These are phyloP conservation scores for Coemansia sp. DNA, from an alignment of 371 early-diverging fungal species.

Conservation along the genomic window DNA sequence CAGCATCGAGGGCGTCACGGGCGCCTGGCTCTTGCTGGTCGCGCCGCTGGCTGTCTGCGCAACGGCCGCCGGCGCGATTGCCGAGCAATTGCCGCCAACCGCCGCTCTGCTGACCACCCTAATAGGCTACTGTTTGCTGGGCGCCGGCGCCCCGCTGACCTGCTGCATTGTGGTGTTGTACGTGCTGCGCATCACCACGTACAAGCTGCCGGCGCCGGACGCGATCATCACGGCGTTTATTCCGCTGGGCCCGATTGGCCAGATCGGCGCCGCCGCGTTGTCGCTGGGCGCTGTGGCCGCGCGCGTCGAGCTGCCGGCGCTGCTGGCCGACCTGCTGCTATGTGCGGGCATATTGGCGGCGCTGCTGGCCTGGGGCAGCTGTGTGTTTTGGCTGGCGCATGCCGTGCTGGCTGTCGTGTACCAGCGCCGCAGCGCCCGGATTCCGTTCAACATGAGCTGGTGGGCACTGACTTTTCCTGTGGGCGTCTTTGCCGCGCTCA, in stretches of 20 bases:
- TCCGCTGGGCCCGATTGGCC: conserved; percentile 54
- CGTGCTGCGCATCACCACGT: conserved; percentile 43
- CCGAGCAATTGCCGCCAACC: conserved; percentile 30
- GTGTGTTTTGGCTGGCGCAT: conserved; percentile 47
- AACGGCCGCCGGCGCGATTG: conserved; percentile 50
- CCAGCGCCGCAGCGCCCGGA: conserved; percentile 12
- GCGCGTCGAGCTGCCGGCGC: too few species aligned
- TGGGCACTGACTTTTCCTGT: conserved; percentile 56
- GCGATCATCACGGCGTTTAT: conserved; percentile 53
- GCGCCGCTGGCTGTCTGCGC: conserved; percentile 54
- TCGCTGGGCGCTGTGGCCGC: conserved; percentile 40
- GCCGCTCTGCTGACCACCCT: conserved; percentile 29
- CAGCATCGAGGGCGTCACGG: conserved; percentile 50
- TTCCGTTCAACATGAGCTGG: conserved; percentile 55
- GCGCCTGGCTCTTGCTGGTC: conserved; percentile 56
- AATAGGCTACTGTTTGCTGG: conserved; percentile 47
- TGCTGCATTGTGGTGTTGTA: conserved; percentile 51
- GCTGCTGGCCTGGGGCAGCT: conserved; percentile 53
- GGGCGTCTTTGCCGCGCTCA: conserved; percentile 51
- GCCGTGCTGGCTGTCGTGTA: conserved; percentile 41
- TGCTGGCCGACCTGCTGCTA: conserved; percentile 1
- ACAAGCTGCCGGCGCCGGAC: conserved; percentile 53
- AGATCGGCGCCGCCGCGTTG: conserved; percentile 52
- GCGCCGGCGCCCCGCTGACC: conserved; percentile 53
- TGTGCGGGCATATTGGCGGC: conserved; percentile 23